Evolutionary conservation across 1,284 basidiomycete species (phyloP), one percentile per base, ranked within the genome.

Genomic region (Heterobasidion occidentale): DNA sequence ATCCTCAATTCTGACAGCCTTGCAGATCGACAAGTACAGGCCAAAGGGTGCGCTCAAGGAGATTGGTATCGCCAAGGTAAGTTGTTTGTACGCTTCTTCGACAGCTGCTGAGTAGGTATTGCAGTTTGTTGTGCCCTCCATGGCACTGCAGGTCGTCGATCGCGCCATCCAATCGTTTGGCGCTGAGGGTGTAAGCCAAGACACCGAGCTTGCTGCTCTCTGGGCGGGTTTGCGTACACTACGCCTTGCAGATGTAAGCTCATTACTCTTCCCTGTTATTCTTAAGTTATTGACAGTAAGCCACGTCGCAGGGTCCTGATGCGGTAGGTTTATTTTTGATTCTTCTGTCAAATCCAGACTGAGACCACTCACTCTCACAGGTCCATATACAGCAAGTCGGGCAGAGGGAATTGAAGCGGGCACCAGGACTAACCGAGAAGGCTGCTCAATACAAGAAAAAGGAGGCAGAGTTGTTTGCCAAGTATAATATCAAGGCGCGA

Each of bases 1-100:
- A 17, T 14, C 27, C 34, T 36, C 12, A 34, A 27, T 46, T 54
- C 12, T 52, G 34, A 15, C 27, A 49, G 33, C 33, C 52, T 15
- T 56, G 46, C 60, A 92, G 88, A 95, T 98, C 59, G 95, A 98
- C 74, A 86, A 85, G 63, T 76, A 83, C 67, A 84, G 89, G 61
- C 92, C 96, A 3, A 99, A 98, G 71, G 94, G 92, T 46, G 96
- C 97, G 0, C 70, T 98, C 72, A 95, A 95, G 71, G 96, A 98
- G 71, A 99, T 99, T 66, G 95, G 92, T 46, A 92, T 98, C 62
- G 92, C 94, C 57, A 99, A 99, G 80, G 94, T 91, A 58, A 55
- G 74, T 65, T 36, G 17, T 14, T 57, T 56, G 17, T 19, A 47
- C 54, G 11, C 2, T 48, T 48, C 12, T 19, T 48, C 19, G 4